Evolutionary conservation across 1,284 basidiomycete species (phyloP), one percentile per base, ranked within the genome.

Genomic region (Trametes hirsuta): DNA sequence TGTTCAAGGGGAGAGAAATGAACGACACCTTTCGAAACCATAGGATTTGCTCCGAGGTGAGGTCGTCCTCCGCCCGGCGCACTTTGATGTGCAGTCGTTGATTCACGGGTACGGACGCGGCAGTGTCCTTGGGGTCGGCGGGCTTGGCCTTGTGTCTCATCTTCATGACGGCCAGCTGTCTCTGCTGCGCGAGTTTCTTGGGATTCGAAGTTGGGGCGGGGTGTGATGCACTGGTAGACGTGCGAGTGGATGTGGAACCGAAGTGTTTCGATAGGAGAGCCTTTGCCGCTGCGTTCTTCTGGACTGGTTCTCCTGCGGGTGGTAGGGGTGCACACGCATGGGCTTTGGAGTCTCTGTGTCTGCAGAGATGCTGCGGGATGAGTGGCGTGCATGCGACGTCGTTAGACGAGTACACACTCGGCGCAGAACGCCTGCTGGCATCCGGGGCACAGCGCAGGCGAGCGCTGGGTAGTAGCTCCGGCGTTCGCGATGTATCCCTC

Each of bases 131-230:
- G 11, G 81, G 77, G 66, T 92, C 86, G 3, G 77, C 84, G 6
- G 90, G 82, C 41, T 76, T 66, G 11, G 91, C 91, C 50, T 77
- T 79, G 69, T 89, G 89, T 52, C 86, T 84, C 81, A 92, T 82
- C 68, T 85, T 90, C 81, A 93, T 90, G 8, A 86, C 68, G 66
- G 86, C 81, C 11, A 91, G 72, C 66, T 84, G 84, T 53, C 79
- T 77, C 52, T 80, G 72, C 64, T 85, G 83, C 0, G 80, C 82
- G 14, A 81, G 69, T 66, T 86, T 87, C 62, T 76, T 79, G 6
- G 85, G 80, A 65, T 87, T 81, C 14, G 53, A 10, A 35, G 51
- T 40, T 12, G 77, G 77, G 11, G 81, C 77, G 39, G 74, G 64
- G 53, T 67, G 59, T 57, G 68, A 24, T 14, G 61, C 24, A 22